phyloP scores from a whole-genome alignment of 345 rosid genomes.

The Moricandia arvensis region DNA sequence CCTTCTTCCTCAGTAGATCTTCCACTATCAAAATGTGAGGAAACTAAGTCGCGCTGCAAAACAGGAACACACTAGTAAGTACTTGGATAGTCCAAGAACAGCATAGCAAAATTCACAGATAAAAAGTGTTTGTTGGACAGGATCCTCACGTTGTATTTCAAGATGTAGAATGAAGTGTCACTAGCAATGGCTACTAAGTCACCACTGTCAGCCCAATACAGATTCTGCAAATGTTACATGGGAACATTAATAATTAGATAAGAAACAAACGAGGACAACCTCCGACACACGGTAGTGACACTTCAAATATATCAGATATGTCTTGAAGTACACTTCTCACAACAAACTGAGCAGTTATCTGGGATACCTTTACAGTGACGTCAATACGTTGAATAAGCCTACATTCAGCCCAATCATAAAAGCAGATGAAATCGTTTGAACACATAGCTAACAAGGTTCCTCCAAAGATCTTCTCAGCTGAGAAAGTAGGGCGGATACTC shows the following conservation, averaged over 20 bases:
- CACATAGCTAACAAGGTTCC: conserved; percentile 96
- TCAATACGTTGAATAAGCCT: conserved; percentile 96
- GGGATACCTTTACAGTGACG: conserved; percentile 86
- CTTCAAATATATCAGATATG: not conserved
- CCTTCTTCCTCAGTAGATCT: conserved; percentile 93
- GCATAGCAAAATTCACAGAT: not conserved
- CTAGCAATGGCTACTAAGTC: conserved; percentile 97
- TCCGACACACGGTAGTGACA: conserved; percentile 2
- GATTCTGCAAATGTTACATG: conserved; percentile 55
- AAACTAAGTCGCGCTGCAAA: conserved; percentile 84
- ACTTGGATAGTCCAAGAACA: conserved; percentile 2
- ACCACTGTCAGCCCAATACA: conserved; percentile 99
- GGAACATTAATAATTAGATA: conserved; percentile 20
- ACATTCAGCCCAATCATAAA: conserved; percentile 99
- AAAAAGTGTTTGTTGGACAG: conserved; percentile 1
- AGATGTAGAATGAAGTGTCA: conserved; percentile 93
- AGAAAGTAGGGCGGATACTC: conserved; percentile 91
- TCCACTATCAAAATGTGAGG: conserved; percentile 86
- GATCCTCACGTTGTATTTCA: conserved; percentile 79
- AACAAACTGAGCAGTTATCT: conserved; percentile 8
- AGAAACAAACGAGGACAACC: conserved; percentile 19
- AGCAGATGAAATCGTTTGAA: conserved; percentile 96
- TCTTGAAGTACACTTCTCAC: conserved; percentile 15
- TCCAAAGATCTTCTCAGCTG: conserved; percentile 87
- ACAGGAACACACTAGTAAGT: conserved; percentile 23